Conservation (phyloP, 1,284 basidiomycete species). For the Cystobasidium pallidum region DNA sequence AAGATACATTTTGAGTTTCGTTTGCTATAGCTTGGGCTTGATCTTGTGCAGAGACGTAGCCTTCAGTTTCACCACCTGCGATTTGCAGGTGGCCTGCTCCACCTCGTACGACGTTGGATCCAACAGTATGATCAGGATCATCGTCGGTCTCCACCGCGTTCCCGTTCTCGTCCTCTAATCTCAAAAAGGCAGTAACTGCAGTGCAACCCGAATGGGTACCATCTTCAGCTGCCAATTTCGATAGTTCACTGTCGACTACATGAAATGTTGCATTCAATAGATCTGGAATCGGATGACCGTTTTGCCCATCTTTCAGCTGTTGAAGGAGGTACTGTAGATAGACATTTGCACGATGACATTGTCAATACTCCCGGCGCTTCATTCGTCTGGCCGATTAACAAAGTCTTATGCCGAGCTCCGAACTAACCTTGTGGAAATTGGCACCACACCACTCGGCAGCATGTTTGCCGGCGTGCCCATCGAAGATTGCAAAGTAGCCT, state of each 20-base stretch:
- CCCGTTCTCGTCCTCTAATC: constrained; percentile 74
- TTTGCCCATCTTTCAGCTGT: constrained; percentile 61
- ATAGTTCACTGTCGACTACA: constrained; percentile 79
- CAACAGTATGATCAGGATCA: constrained; percentile 15
- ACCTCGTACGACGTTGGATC: constrained; percentile 26
- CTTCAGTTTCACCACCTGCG: constrained; percentile 1
- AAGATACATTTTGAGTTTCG: background rate
- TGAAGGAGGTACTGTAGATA: constrained; percentile 64
- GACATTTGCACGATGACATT: too few species aligned
- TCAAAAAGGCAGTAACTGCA: constrained; percentile 93
- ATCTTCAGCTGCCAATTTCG: constrained; percentile 77
- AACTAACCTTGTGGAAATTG: constrained; percentile 85
- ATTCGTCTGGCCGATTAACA: background rate
- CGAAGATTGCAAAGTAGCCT: constrained; percentile 97
- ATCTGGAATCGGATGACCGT: constrained; percentile 72
- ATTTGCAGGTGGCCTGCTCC: constrained; percentile 21
- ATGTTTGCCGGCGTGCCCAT: constrained; percentile 97
- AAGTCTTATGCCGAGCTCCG: background rate
- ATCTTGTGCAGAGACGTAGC: background rate
- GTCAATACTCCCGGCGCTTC: too few species aligned
- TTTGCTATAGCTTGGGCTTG: constrained; percentile 12
- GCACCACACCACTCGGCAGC: constrained; percentile 98
- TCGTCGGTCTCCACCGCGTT: constrained; percentile 44
- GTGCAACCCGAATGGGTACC: constrained; percentile 97
- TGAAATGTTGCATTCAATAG: constrained; percentile 92